These are phyloP conservation scores for Globisporangium nagaii DNA, from an alignment of 352 stramenopile species.

Conservation along the genomic window DNA sequence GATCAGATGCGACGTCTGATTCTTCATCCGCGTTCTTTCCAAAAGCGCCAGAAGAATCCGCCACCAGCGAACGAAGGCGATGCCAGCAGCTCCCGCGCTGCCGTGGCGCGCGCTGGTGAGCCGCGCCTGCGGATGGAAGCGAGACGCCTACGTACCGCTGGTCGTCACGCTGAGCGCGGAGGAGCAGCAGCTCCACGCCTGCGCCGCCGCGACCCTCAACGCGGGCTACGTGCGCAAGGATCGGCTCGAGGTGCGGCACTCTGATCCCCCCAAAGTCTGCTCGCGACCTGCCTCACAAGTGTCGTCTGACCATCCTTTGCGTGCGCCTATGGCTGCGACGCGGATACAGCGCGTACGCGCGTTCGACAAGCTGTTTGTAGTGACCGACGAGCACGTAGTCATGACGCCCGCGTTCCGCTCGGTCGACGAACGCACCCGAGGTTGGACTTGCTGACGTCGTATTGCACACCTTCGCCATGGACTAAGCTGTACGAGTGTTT, in stretches of 20 bases:
- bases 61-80: not conserved
- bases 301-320: too few relatives aligned
- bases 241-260: constrained; percentile 25
- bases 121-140: constrained; percentile 39
- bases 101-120: constrained; percentile 21
- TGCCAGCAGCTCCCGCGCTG: constrained; percentile 9
- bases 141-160: constrained; percentile 39
- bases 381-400: constrained; percentile 23
- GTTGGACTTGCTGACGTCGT: not conserved
- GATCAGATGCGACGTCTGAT: too few relatives aligned
- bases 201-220: not conserved
- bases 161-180: constrained; percentile 34
- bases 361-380: constrained; percentile 27
- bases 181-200: constrained; percentile 13
- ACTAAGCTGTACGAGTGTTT: not conserved
- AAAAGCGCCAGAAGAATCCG: too few relatives aligned
- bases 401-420: constrained; percentile 23
- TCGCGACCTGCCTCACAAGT: too few relatives aligned
- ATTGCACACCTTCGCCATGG: too few relatives aligned
- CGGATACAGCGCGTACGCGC: constrained; percentile 25
- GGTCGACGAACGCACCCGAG: constrained; percentile 23
- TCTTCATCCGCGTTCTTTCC: too few relatives aligned
- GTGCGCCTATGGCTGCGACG: too few relatives aligned
- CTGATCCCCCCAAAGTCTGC: too few relatives aligned
- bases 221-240: constrained; percentile 32